A percentile compares a stretch with the other conserved stretches of the same genome.
These are phyloP conservation scores for Hanseniaspora clermontiae DNA, from an alignment of 805 yeast genomes.

Conservation along the genomic window DNA sequence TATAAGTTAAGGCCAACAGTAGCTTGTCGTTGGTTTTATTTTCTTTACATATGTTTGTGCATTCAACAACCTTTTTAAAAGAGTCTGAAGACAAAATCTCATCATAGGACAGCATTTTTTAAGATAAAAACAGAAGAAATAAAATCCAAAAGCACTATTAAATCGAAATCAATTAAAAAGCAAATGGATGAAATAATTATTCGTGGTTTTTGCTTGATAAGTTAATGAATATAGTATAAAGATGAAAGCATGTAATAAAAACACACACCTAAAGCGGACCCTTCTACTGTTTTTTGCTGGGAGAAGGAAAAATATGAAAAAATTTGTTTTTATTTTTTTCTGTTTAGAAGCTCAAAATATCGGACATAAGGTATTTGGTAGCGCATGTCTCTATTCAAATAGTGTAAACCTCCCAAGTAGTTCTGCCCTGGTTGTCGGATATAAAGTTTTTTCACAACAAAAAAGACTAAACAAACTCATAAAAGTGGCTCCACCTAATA, in stretches of 20 bases:
- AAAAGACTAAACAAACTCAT: too few relatives aligned
- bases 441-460: background rate
- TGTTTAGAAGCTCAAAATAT: too few relatives aligned
- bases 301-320: background rate
- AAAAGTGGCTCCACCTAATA: too few relatives aligned
- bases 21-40: background rate
- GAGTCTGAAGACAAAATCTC: constrained; percentile 6
- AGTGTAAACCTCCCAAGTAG: too few relatives aligned
- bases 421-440: background rate
- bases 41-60: constrained; percentile 1
- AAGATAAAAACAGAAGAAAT: background rate
- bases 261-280: background rate
- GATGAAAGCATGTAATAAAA: background rate
- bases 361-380: background rate
- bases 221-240: too few relatives aligned
- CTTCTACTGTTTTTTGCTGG: background rate
- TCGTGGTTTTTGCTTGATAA: too few relatives aligned
- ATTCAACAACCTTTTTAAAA: constrained; percentile 8
- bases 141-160: background rate
- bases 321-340: too few relatives aligned
- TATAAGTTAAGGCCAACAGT: constrained; percentile 1
- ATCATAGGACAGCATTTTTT: constrained; percentile 11
- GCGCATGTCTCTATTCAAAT: background rate
- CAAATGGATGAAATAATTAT: too few relatives aligned
- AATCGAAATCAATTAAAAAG: too few relatives aligned